Conservation (phyloP, 139 green algal genomes). For the Zygnema cylindricum region DNA sequence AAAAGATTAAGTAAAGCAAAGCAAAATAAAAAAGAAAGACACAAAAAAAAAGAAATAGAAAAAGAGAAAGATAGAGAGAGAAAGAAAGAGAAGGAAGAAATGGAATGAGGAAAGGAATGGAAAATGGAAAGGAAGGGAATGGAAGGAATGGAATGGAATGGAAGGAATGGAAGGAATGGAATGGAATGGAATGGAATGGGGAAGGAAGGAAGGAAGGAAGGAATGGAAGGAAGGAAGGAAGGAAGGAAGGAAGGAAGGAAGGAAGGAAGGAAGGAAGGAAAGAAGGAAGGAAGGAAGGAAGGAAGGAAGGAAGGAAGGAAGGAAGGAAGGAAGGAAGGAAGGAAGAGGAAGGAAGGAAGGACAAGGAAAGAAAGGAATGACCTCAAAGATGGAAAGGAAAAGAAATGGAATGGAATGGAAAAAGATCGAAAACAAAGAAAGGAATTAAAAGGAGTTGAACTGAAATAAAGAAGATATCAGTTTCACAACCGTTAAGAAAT, state of each 20-base stretch:
- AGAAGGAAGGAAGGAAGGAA: not conserved
- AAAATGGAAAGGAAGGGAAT: no score
- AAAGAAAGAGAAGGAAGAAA: no score
- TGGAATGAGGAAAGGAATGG: no score
- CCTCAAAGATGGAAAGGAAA: not conserved
- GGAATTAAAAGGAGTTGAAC: not conserved
- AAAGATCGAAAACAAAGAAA: not conserved
- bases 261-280: not conserved
- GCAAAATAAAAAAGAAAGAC: no score
- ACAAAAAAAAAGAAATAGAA: no score
- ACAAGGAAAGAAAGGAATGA: not conserved
- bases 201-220: no score
- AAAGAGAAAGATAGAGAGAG: no score
- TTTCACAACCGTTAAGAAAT: not conserved
- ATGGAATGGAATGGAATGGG: no score
- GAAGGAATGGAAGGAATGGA: no score
- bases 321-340: not conserved
- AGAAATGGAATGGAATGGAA: not conserved
- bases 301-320: not conserved
- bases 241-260: not conserved
- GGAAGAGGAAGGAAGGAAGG: not conserved
- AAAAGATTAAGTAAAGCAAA: no score
- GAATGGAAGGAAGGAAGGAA: not conserved
- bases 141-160: no score
- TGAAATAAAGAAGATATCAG: not conserved